These are phyloP conservation scores for Gossypium stocksii DNA, from an alignment of 345 rosid species.

Conservation along the genomic window DNA sequence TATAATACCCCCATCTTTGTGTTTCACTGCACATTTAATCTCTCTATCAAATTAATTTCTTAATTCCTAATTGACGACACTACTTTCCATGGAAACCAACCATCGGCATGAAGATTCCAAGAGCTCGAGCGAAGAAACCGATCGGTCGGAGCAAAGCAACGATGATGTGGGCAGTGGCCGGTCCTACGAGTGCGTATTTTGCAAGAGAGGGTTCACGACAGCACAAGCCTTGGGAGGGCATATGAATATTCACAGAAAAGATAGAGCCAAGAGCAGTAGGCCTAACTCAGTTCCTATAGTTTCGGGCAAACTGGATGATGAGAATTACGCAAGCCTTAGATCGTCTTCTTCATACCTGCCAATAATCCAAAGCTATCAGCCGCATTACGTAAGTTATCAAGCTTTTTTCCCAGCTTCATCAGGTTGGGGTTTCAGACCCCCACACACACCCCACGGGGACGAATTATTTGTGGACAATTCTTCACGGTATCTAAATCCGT, in stretches of 20 bases:
- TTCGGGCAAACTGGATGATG: conserved; percentile 26
- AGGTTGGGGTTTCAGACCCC: conserved; percentile 21
- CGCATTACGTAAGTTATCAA: conserved; percentile 25
- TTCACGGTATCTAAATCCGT: conserved; percentile 22
- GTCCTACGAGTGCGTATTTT: conserved; percentile 62
- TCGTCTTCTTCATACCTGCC: conserved; percentile 23
- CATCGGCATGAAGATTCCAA: conserved; percentile 24
- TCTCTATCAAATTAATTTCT: neutral
- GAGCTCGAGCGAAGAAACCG: conserved; percentile 36
- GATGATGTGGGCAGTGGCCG: conserved; percentile 34
- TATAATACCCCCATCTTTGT: conserved; percentile 14
- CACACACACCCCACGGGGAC: conserved; percentile 22
- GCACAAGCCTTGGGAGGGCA: conserved; percentile 96
- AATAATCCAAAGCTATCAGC: conserved; percentile 25
- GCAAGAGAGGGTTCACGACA: conserved; percentile 92
- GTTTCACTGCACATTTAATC: conserved; percentile 4
- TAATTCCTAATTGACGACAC: neutral
- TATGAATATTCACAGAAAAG: conserved; percentile 91
- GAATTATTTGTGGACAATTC: conserved; percentile 24
- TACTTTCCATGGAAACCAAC: conserved; percentile 31
- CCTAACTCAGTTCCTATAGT: conserved; percentile 20
- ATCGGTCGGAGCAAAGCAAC: conserved; percentile 23
- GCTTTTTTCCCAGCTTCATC: conserved; percentile 37
- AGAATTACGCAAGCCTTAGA: conserved; percentile 17
- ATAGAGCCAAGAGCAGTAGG: conserved; percentile 50